Percentiles rank a stretch among this genome's conserved stretches.
Conservation (phyloP, 768 basidiomycete genomes). For the Amanita pallidorosea region DNA sequence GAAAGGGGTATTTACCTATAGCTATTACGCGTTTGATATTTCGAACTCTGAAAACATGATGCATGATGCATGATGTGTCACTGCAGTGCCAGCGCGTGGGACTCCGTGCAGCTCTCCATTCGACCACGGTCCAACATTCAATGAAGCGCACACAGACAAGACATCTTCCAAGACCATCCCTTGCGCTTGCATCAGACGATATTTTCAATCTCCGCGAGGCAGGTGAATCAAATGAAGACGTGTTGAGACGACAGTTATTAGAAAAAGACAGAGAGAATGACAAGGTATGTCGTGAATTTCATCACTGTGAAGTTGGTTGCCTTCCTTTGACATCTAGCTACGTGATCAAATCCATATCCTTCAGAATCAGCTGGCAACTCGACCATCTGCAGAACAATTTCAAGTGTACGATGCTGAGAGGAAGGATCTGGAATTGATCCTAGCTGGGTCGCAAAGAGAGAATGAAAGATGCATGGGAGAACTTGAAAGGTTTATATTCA, state of each 20-base stretch:
- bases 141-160: constrained; percentile 54
- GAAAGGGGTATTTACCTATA: too few relatives aligned
- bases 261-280: constrained; percentile 66
- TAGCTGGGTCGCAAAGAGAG: constrained; percentile 76
- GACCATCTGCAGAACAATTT: constrained; percentile 59
- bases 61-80: too few relatives aligned
- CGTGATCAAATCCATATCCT: constrained; percentile 51
- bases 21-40: too few relatives aligned
- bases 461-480: constrained; percentile 81
- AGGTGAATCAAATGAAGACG: constrained; percentile 50
- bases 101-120: too few relatives aligned
- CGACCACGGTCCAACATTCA: too few relatives aligned
- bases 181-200: constrained; percentile 43
- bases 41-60: too few relatives aligned
- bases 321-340: constrained; percentile 31
- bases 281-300: constrained; percentile 32
- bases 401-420: constrained; percentile 63
- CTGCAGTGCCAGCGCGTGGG: too few relatives aligned
- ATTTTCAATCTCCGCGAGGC: constrained; percentile 49
- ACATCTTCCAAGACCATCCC: constrained; percentile 40
- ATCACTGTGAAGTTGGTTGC: too few relatives aligned
- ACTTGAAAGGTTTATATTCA: constrained; percentile 40
- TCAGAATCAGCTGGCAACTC: constrained; percentile 52
- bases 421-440: constrained; percentile 61
- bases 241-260: constrained; percentile 49